Evolutionary conservation across 2,329 filamentous ascomycete genomes (phyloP).

Genomic region (Magnaporthales sp.): DNA sequence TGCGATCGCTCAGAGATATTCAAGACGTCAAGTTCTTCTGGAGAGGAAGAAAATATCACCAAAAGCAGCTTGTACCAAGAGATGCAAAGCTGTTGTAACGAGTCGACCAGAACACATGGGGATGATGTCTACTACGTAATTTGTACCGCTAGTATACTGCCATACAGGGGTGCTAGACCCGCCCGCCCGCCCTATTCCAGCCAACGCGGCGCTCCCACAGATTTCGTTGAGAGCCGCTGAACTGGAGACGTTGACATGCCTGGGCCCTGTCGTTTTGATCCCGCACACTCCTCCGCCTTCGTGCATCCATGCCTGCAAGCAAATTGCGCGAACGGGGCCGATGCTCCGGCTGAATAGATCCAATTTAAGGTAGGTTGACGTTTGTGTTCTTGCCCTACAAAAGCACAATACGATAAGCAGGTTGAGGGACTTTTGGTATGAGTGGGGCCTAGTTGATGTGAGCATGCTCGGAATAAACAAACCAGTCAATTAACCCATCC

Average conservation of each 20-base stretch:
- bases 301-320: background rate
- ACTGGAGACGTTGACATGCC: no score
- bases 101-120: background rate
- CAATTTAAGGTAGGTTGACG: background rate
- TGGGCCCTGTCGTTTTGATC: background rate
- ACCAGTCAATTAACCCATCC: background rate
- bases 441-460: background rate
- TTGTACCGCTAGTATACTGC: slow-evolving; percentile 1
- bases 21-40: background rate
- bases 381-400: background rate
- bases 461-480: background rate
- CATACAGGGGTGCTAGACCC: background rate
- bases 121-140: slow-evolving; percentile 5
- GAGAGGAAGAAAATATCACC: background rate
- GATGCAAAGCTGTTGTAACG: background rate
- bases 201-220: background rate
- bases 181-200: background rate
- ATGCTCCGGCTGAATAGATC: background rate
- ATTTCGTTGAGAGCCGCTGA: background rate
- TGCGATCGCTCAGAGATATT: background rate
- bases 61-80: background rate
- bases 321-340: background rate
- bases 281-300: background rate
- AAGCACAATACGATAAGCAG: background rate
- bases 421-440: background rate